Percentiles rank a stretch among this genome's conserved stretches.
Conservation (phyloP, 495 filamentous ascomycete species). For the Aspergillus homomorphus region DNA sequence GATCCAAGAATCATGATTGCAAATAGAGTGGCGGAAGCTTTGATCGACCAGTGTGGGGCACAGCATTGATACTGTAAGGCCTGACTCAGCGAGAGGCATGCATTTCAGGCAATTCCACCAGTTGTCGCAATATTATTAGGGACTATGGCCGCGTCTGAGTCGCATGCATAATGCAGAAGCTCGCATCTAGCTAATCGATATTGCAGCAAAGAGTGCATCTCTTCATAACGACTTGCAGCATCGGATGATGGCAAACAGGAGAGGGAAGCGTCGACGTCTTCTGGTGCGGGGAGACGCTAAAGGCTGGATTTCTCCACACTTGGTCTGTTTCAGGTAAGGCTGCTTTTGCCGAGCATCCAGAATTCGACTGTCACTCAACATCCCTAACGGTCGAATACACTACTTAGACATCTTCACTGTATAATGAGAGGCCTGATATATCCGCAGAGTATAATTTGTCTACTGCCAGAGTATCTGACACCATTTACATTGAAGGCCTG, state of each 20-base stretch:
- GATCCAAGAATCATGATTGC: not conserved
- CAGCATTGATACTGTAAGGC: not conserved
- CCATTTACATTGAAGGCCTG: no score
- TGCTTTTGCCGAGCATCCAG: not conserved
- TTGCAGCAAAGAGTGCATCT: not conserved
- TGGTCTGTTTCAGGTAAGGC: not conserved
- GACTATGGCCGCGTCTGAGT: no score
- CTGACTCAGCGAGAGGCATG: conserved; percentile 1
- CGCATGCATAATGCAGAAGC: no score
- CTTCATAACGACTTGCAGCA: no score
- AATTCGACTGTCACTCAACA: not conserved
- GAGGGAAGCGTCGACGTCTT: not conserved
- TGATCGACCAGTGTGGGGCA: conserved; percentile 4
- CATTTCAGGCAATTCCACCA: no score
- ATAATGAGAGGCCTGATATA: not conserved
- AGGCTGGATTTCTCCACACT: not conserved
- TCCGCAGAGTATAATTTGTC: not conserved
- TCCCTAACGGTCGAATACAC: not conserved
- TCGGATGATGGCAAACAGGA: no score
- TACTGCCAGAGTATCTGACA: not conserved
- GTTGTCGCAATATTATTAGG: no score
- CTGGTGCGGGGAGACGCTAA: not conserved
- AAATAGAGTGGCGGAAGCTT: not conserved
- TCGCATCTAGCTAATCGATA: not conserved
- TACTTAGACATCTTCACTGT: no score